Conservation (phyloP, 106 monocot species). For the Acanthochlamys bracteata region DNA sequence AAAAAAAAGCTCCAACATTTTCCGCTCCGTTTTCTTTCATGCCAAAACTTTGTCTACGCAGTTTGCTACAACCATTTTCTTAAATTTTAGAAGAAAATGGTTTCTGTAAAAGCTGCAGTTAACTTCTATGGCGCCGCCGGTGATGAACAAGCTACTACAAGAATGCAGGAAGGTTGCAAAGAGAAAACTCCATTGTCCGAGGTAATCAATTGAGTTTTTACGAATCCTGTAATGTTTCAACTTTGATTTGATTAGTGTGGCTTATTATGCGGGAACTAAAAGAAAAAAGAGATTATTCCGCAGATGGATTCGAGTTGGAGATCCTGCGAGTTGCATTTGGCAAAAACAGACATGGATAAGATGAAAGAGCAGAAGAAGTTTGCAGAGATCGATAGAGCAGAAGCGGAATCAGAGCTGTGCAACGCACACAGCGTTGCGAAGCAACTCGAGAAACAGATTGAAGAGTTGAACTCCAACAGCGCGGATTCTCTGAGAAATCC, state of each 20-base stretch:
- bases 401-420: conserved; percentile 25
- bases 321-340: conserved; percentile 15
- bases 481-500: conserved; percentile 11
- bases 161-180: background rate
- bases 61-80: too few species aligned
- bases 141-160: background rate
- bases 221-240: too few species aligned
- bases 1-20: too few species aligned
- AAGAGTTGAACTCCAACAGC: conserved; percentile 26
- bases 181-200: too few species aligned
- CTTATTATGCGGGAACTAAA: too few species aligned
- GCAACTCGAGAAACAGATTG: conserved; percentile 23
- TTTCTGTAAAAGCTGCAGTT: background rate
- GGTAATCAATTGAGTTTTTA: too few species aligned
- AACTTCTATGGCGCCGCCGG: background rate
- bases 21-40: too few species aligned
- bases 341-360: conserved; percentile 9
- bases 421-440: conserved; percentile 18
- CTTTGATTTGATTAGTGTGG: too few species aligned
- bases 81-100: too few species aligned
- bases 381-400: conserved; percentile 22
- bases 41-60: too few species aligned
- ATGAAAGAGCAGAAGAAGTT: conserved; percentile 14
- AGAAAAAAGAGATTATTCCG: too few species aligned
- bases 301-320: conserved; percentile 12